A percentile compares a stretch with the other conserved stretches of the same genome.
Conservation (phyloP, 2,329 filamentous ascomycete species). For the Colletotrichum chrysophilum region DNA sequence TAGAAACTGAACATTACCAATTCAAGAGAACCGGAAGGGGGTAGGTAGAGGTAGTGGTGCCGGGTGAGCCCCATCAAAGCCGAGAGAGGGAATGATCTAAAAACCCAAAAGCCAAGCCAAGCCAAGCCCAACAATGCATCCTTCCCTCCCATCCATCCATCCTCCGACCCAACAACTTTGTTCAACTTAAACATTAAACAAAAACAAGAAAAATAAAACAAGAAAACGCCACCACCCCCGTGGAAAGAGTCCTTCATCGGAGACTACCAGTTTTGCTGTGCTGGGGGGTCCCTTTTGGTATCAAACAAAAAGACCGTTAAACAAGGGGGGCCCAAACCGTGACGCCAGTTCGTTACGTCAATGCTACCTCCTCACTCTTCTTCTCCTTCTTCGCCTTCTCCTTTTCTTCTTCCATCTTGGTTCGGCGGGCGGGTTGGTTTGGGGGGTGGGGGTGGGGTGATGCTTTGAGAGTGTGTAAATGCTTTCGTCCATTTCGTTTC, state of each 20-base stretch:
- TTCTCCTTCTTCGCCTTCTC: background rate
- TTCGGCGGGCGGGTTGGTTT: background rate
- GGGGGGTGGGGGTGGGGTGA: background rate
- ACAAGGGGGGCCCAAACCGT: constrained; percentile 8
- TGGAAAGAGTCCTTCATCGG: background rate
- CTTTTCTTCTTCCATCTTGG: background rate
- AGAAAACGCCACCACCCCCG: background rate
- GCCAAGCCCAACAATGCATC: background rate
- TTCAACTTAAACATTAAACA: background rate
- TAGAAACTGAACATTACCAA: background rate
- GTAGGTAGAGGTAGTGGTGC: background rate
- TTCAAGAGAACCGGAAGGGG: background rate
- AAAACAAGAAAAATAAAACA: background rate
- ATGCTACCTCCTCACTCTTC: background rate
- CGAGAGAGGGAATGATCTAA: background rate
- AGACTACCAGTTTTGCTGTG: background rate
- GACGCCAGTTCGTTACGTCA: constrained; percentile 22
- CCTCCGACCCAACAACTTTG: background rate
- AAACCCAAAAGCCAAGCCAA: background rate
- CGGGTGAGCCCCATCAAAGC: background rate
- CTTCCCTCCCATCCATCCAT: background rate
- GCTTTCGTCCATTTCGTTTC: constrained; percentile 18
- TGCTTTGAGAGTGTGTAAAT: background rate
- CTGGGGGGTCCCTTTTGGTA: background rate
- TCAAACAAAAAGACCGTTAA: constrained; percentile 2